phyloP scores from a whole-genome alignment of 1,139 yeast species.

The Yamadazyma sp. region DNA sequence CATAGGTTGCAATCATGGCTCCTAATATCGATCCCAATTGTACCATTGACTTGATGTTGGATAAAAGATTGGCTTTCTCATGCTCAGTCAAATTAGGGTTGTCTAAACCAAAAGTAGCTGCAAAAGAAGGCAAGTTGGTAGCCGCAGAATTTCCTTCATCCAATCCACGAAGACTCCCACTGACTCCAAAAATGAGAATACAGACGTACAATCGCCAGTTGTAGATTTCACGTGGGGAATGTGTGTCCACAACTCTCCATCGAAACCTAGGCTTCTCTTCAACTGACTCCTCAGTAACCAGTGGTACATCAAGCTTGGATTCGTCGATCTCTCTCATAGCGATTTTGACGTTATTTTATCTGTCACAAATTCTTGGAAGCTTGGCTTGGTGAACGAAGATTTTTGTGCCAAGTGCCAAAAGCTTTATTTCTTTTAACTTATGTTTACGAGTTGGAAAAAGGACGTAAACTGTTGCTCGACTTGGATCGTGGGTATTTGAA shows the following conservation, averaged over 20 bases:
- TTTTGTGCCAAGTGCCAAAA: too few relatives aligned
- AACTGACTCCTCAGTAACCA: neutral
- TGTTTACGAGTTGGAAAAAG: too few relatives aligned
- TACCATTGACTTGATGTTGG: constrained; percentile 57
- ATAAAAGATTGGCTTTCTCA: constrained; percentile 39
- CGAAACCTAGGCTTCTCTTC: constrained; percentile 15
- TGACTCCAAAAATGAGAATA: constrained; percentile 49
- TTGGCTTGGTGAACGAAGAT: too few relatives aligned
- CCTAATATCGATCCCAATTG: constrained; percentile 57
- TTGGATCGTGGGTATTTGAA: too few relatives aligned
- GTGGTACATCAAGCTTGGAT: neutral
- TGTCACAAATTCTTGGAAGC: neutral
- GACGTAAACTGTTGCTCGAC: too few relatives aligned
- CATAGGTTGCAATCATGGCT: constrained; percentile 41
- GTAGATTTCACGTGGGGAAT: constrained; percentile 17
- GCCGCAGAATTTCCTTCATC: constrained; percentile 55
- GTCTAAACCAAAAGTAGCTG: constrained; percentile 37
- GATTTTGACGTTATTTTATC: neutral
- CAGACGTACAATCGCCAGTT: constrained; percentile 41
- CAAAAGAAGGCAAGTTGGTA: constrained; percentile 43
- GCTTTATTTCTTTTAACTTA: too few relatives aligned
- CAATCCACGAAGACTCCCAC: constrained; percentile 57
- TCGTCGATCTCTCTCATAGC: constrained; percentile 2
- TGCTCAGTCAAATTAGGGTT: constrained; percentile 32
- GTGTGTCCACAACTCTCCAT: constrained; percentile 30